Percentiles rank a stretch among this genome's conserved stretches.
Evolutionary conservation across 2,329 filamentous ascomycete species (phyloP).

Genomic region (Tolypocladium tropicale): DNA sequence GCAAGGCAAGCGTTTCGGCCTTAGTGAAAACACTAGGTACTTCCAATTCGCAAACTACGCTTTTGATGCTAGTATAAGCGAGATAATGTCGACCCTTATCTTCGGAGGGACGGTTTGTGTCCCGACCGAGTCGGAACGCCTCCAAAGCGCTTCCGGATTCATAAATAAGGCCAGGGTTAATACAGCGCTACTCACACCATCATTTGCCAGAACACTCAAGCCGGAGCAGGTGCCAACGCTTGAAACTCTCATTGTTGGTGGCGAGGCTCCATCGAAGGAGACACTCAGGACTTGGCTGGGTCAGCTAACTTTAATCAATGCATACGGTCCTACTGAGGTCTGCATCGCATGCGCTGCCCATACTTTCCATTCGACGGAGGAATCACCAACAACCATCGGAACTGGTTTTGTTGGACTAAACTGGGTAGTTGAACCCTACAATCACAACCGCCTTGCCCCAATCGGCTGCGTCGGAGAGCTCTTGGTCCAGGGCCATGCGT

Average conservation of each 20-base stretch:
- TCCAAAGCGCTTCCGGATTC: neutral
- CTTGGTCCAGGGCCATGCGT: conserved; percentile 13
- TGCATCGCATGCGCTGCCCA: neutral
- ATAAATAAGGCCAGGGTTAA: neutral
- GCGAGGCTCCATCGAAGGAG: neutral
- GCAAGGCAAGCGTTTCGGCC: conserved; percentile 23
- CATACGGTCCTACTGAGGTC: conserved; percentile 2
- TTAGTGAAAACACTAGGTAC: neutral
- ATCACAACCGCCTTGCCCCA: conserved; percentile 8
- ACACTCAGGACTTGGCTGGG: neutral
- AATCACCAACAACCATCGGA: neutral
- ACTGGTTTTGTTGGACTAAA: neutral
- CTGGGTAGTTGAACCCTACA: conserved; percentile 13
- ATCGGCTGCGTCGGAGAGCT: conserved; percentile 14
- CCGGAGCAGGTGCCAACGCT: neutral
- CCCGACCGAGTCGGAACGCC: conserved; percentile 8
- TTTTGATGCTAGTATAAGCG: conserved; percentile 34
- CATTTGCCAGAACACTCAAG: neutral
- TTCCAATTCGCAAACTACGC: conserved; percentile 40
- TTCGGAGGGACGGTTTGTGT: conserved; percentile 11
- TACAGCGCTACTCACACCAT: neutral
- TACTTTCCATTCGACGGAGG: neutral
- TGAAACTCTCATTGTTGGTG: neutral
- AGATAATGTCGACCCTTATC: conserved; percentile 10
- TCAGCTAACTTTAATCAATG: neutral